Base-by-base conservation (phyloP, 768 basidiomycete genomes). In the Dentipellis fragilis region DNA sequence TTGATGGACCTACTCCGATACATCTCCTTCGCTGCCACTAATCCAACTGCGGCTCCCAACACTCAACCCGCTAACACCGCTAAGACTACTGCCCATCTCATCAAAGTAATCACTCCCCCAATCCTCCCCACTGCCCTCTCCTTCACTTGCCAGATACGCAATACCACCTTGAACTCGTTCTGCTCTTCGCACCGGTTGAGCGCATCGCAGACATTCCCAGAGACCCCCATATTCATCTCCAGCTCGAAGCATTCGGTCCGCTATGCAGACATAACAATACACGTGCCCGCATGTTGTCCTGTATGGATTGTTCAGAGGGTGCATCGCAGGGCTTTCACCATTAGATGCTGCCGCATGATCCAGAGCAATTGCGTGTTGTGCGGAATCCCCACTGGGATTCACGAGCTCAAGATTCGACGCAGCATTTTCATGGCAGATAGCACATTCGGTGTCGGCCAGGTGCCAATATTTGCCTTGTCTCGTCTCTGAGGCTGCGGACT, bases 221-320 rank as follows among this genome's bases (percentile, higher is more conserved):
- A 51, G 71, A 64, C 36, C 77, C 70, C 75, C 77, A 21, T 73
- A 80, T 37, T 87, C 89, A 57, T 87, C 85, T 4, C 80, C 83
- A 5, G 78, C 78, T 37, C 79, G 82, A 64, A 90, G 77, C 73
- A 97, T 80, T 58, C 84, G 82, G 65, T 89, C 88, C 12, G 90
- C 80, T 42, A 98, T 76, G 69, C 96, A 99, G 62, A 87, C 85
- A 68, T 97, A 99, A 70, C 96, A 98, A 71, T 94, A 99, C 12
- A 80, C 67, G 65, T 96, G 92, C 7, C 82, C 85, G 59, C 89
- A 93, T 34, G 85, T 84, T 36, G 92, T 83, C 51, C 86, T 71
- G 65, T 95, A 97, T 0, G 94, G 85, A 46, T 83, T 86, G 64
- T 86, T 77, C 58, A 95, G 80, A 2, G 90, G 87, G 63, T 82